Evolutionary conservation across 2,329 filamentous ascomycete species (phyloP).

Genomic region (Dothiorella sarmentorum): DNA sequence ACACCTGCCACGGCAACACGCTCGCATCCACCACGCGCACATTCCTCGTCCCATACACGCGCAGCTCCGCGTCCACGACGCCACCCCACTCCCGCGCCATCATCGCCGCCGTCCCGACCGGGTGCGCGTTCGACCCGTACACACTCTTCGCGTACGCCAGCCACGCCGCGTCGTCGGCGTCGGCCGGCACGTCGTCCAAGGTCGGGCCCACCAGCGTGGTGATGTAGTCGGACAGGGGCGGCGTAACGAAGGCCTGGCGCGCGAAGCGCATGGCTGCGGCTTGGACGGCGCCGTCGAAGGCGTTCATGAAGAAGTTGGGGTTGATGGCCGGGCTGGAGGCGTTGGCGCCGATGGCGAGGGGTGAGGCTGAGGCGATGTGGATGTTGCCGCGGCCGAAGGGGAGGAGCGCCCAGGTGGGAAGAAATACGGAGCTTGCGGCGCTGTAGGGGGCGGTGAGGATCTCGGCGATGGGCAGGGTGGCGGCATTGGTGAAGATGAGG

Average conservation of each 20-base stretch:
- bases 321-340: constrained; percentile 35
- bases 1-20: constrained; percentile 31
- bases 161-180: constrained; percentile 25
- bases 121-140: constrained; percentile 32
- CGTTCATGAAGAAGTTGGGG: constrained; percentile 42
- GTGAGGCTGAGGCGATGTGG: constrained; percentile 31
- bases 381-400: constrained; percentile 35
- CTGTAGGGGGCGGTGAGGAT: constrained; percentile 39
- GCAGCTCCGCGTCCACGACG: constrained; percentile 32
- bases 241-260: constrained; percentile 29
- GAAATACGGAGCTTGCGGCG: constrained; percentile 28
- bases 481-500: constrained; percentile 44
- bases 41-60: constrained; percentile 34
- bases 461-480: constrained; percentile 44
- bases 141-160: constrained; percentile 24
- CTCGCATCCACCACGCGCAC: constrained; percentile 40
- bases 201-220: constrained; percentile 20
- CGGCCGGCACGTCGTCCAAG: constrained; percentile 24
- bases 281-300: constrained; percentile 37
- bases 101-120: constrained; percentile 35
- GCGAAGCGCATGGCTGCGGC: constrained; percentile 31
- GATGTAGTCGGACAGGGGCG: constrained; percentile 27
- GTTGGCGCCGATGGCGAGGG: constrained; percentile 25
- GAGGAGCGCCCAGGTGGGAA: constrained; percentile 38
- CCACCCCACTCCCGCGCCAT: constrained; percentile 30